These are phyloP conservation scores for Diversispora eburnea DNA, from an alignment of 192 early-diverging fungal species.

Conservation along the genomic window DNA sequence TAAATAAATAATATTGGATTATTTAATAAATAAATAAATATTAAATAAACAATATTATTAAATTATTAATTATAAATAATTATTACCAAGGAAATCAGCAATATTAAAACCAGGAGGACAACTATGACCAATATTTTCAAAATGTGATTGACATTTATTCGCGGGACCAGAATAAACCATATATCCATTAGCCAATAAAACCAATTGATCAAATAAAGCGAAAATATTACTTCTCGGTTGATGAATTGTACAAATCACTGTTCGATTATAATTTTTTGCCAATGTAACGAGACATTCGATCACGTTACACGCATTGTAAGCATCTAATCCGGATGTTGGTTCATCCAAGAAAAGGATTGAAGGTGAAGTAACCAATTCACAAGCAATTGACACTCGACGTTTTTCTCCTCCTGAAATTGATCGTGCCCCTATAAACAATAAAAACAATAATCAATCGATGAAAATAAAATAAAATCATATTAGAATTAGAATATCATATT, in stretches of 20 bases:
- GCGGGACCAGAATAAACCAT: constrained; percentile 82
- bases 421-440: constrained; percentile 45
- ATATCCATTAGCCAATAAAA: constrained; percentile 79
- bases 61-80: neutral
- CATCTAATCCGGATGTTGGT: constrained; percentile 80
- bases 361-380: constrained; percentile 87
- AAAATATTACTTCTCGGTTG: constrained; percentile 93
- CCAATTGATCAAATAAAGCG: constrained; percentile 82
- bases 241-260: constrained; percentile 90
- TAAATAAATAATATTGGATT: neutral
- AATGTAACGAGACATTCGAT: constrained; percentile 83
- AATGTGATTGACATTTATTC: constrained; percentile 58
- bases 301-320: constrained; percentile 92
- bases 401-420: constrained; percentile 93
- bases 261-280: constrained; percentile 58
- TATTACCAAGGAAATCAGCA: constrained; percentile 75
- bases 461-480: neutral
- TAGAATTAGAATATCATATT: neutral
- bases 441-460: neutral
- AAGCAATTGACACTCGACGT: constrained; percentile 89
- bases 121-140: constrained; percentile 70
- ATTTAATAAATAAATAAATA: neutral
- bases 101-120: constrained; percentile 89
- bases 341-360: constrained; percentile 90
- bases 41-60: neutral